phyloP scores from a whole-genome alignment of 2,329 filamentous ascomycete species.

The Cercospora berteroae region DNA sequence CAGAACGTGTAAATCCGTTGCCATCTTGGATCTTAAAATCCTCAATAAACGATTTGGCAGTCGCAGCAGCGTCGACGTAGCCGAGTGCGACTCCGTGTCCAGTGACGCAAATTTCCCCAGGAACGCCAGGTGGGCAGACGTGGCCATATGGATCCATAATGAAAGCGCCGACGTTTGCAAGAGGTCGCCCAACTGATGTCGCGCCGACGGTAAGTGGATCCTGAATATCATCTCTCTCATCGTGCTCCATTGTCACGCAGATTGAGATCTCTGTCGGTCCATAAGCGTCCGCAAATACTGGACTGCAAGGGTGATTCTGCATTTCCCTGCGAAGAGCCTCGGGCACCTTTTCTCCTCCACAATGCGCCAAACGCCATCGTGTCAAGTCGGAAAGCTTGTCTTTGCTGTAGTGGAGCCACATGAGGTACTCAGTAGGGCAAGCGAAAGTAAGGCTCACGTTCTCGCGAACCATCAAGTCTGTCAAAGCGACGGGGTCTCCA shows the following conservation, averaged over 20 bases:
- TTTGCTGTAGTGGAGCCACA: conserved; percentile 26
- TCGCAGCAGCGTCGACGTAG: conserved; percentile 35
- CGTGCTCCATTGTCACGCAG: conserved; percentile 13
- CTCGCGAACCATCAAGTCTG: conserved; percentile 39
- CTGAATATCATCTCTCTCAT: neutral
- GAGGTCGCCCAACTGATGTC: conserved; percentile 20
- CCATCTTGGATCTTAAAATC: neutral
- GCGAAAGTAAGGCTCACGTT: conserved; percentile 41
- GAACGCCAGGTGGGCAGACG: conserved; percentile 42
- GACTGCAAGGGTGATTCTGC: neutral
- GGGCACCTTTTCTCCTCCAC: conserved; percentile 37
- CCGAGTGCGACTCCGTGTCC: conserved; percentile 41
- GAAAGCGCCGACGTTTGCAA: conserved; percentile 42
- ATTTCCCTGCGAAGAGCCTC: conserved; percentile 17
- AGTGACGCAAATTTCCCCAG: conserved; percentile 47
- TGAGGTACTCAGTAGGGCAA: conserved; percentile 45
- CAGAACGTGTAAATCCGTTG: neutral
- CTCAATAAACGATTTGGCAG: conserved; percentile 17
- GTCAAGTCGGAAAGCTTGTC: conserved; percentile 10
- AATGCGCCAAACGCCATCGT: conserved; percentile 36
- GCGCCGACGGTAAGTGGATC: conserved; percentile 14
- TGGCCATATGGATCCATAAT: conserved; percentile 43
- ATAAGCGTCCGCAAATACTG: conserved; percentile 15
- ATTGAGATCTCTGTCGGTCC: conserved; percentile 23
- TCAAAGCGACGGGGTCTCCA: conserved; percentile 39